A percentile compares a stretch with the other conserved stretches of the same genome.
Conservation (phyloP, 345 rosid species). For the Eucalyptus shirleyi region DNA sequence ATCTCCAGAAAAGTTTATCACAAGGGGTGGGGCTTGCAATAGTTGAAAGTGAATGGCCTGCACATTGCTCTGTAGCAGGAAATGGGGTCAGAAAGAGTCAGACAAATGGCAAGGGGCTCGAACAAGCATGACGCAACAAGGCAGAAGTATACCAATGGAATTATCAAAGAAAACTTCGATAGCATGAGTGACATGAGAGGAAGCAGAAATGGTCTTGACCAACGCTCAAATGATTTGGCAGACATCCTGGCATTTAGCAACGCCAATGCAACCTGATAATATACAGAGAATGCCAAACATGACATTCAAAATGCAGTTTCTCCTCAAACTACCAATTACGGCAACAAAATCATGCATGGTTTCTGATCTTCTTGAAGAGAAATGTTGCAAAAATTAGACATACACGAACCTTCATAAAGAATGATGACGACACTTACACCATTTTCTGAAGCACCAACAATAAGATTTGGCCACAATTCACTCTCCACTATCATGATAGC, state of each 20-base stretch:
- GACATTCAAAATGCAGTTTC: neutral
- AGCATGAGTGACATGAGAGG: constrained; percentile 64
- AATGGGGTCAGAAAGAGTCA: neutral
- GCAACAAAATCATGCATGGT: neutral
- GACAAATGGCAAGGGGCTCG: neutral
- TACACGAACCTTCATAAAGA: neutral
- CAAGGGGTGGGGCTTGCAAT: constrained; percentile 62
- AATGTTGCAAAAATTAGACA: neutral
- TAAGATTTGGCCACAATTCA: constrained; percentile 91
- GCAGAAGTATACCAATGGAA: constrained; percentile 56
- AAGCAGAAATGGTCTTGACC: constrained; percentile 50
- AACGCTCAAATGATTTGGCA: constrained; percentile 42
- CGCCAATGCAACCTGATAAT: constrained; percentile 57
- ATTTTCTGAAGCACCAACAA: constrained; percentile 49
- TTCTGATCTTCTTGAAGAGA: neutral
- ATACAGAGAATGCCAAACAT: neutral
- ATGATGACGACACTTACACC: constrained; percentile 25
- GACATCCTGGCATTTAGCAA: constrained; percentile 80
- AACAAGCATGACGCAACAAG: neutral
- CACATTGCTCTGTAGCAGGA: constrained; percentile 41
- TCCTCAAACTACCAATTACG: neutral
- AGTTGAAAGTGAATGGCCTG: constrained; percentile 84
- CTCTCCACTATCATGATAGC: constrained; percentile 68
- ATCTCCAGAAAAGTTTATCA: constrained; percentile 73
- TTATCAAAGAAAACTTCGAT: constrained; percentile 71